Evolutionary conservation across 1,139 yeast genomes (phyloP).

Genomic region (Geotrichum histeridarum): DNA sequence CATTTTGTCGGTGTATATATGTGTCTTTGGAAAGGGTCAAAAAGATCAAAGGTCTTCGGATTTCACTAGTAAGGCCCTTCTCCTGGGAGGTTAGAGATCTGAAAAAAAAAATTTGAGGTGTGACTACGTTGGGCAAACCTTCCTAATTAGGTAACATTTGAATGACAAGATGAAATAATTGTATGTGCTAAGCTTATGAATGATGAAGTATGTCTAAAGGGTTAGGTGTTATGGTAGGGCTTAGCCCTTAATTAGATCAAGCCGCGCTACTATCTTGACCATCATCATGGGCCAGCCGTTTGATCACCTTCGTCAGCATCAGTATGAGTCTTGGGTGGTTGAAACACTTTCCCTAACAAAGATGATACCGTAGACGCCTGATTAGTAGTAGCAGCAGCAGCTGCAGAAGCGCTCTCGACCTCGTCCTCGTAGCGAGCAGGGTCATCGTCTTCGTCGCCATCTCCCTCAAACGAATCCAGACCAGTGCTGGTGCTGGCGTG

Average conservation of each 20-base stretch:
- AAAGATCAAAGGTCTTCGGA: not conserved
- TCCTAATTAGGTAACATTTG: not conserved
- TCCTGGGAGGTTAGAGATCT: too few species aligned
- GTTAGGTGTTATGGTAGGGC: too few species aligned
- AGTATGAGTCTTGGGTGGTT: not conserved
- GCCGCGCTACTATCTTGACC: not conserved
- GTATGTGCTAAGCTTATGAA: too few species aligned
- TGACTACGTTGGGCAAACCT: not conserved
- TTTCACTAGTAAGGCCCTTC: not conserved
- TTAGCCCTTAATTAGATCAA: not conserved
- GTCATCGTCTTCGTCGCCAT: conserved; percentile 3
- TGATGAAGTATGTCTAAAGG: too few species aligned
- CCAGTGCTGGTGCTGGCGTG: not conserved
- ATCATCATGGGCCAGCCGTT: not conserved
- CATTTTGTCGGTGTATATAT: conserved; percentile 40
- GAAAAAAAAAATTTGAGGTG: not conserved
- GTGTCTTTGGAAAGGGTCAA: conserved; percentile 12
- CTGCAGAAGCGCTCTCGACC: not conserved
- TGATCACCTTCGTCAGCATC: not conserved
- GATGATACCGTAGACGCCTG: conserved; percentile 15
- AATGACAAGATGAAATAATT: too few species aligned
- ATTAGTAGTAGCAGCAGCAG: too few species aligned
- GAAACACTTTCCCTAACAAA: conserved; percentile 10
- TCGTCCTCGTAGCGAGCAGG: conserved; percentile 6
- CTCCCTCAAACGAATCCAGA: not conserved